phyloP scores from a whole-genome alignment of 192 early-diverging fungal species.

The Gryganskiella cystojenkinii region DNA sequence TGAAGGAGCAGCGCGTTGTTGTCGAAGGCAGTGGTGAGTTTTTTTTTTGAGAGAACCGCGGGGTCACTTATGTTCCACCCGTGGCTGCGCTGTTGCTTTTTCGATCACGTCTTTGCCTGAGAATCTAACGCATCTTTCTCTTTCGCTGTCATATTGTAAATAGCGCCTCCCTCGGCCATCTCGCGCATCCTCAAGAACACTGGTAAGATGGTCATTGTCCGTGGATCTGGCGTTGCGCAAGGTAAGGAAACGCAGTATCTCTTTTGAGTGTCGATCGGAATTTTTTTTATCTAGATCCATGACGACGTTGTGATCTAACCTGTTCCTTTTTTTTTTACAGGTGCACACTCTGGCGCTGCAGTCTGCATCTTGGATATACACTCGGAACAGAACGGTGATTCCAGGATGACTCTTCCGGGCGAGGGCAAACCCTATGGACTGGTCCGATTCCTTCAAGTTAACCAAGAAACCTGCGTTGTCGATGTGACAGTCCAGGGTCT shows the following conservation, averaged over 20 bases:
- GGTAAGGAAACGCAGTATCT: conserved; percentile 26
- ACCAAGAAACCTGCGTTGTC: conserved; percentile 74
- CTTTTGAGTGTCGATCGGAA: neutral
- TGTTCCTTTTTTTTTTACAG: conserved; percentile 7
- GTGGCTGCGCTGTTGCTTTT: neutral
- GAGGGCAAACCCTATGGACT: conserved; percentile 66
- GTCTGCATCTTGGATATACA: conserved; percentile 89
- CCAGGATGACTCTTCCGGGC: conserved; percentile 4
- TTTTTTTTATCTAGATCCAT: conserved; percentile 1
- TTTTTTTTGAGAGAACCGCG: neutral
- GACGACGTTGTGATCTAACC: neutral
- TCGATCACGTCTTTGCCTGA: no score
- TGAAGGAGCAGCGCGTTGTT: conserved; percentile 76
- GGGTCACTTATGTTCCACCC: neutral
- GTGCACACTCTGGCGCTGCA: conserved; percentile 79
- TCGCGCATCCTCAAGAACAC: conserved; percentile 73
- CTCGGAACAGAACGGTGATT: conserved; percentile 20
- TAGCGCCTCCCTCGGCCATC: conserved; percentile 73
- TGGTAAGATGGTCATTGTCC: conserved; percentile 79
- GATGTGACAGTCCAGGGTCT: conserved; percentile 83
- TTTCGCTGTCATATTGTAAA: neutral
- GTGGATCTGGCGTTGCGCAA: conserved; percentile 76
- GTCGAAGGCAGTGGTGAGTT: conserved; percentile 75
- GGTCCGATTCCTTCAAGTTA: conserved; percentile 85
- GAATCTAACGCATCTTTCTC: neutral